A percentile compares a stretch with the other conserved stretches of the same genome.
Conservation (phyloP, 345 rosid species). For the Camelina sativa region DNA sequence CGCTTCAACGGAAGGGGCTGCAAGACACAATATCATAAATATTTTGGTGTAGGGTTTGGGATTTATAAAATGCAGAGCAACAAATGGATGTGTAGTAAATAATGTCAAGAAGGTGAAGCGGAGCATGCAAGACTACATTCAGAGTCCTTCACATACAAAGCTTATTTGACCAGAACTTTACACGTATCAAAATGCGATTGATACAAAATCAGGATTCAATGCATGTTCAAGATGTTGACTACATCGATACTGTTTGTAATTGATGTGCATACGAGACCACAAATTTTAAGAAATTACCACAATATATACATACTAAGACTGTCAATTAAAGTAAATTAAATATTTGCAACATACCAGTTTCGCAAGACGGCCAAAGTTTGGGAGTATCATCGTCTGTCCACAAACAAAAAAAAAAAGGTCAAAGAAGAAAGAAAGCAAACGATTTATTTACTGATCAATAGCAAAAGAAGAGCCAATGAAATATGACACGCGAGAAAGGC, state of each 20-base stretch:
- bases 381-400: conserved; percentile 91
- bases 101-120: background rate
- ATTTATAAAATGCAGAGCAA: conserved; percentile 18
- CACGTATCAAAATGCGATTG: background rate
- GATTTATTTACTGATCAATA: conserved; percentile 8
- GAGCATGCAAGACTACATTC: conserved; percentile 6
- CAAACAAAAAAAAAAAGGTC: conserved; percentile 25
- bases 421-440: background rate
- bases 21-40: conserved; percentile 31
- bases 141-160: conserved; percentile 2
- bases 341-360: conserved; percentile 69
- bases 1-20: conserved; percentile 91
- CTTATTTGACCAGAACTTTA: conserved; percentile 12
- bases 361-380: conserved; percentile 79
- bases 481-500: conserved; percentile 40
- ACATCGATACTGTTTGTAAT: background rate
- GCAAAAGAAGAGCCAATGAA: conserved; percentile 19
- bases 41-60: background rate
- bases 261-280: conserved; percentile 15
- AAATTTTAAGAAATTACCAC: conserved; percentile 6
- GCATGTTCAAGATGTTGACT: conserved; percentile 1
- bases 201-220: conserved; percentile 9
- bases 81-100: background rate
- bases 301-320: background rate
- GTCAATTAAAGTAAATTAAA: conserved; percentile 8